Evolutionary conservation across 305 asterid species (phyloP).

Genomic region (Fraxinus baroniana): DNA sequence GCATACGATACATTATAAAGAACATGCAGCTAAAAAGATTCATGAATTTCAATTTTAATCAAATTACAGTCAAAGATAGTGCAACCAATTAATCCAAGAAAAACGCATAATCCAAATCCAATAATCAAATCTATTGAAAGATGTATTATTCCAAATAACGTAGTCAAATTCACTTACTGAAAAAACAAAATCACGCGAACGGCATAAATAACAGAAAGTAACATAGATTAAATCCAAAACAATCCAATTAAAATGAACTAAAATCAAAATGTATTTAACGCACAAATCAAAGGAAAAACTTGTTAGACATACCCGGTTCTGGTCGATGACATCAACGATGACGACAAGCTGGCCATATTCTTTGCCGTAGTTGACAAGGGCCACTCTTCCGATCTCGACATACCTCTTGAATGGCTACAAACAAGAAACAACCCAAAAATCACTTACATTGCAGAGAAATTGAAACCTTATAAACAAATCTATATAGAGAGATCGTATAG

Average conservation of each 20-base stretch:
- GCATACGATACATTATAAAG: neutral
- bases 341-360: slow-evolving; percentile 78
- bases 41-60: neutral
- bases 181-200: neutral
- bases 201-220: neutral
- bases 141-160: neutral
- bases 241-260: neutral
- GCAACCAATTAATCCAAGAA: neutral
- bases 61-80: neutral
- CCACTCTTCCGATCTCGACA: slow-evolving; percentile 84
- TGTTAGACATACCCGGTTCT: slow-evolving; percentile 49
- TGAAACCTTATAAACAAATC: neutral
- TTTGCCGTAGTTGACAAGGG: slow-evolving; percentile 70
- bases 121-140: neutral
- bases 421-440: neutral
- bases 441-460: neutral
- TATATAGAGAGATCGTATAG: neutral
- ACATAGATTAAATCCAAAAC: neutral
- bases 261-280: neutral
- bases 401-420: slow-evolving; percentile 81
- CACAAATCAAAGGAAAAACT: neutral
- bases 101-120: neutral
- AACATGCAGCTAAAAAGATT: neutral
- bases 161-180: neutral
- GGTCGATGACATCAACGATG: slow-evolving; percentile 78